Evolutionary conservation across 768 basidiomycete genomes (phyloP), one percentile per base, ranked within the genome.

Genomic region (Pisolithus albus): DNA sequence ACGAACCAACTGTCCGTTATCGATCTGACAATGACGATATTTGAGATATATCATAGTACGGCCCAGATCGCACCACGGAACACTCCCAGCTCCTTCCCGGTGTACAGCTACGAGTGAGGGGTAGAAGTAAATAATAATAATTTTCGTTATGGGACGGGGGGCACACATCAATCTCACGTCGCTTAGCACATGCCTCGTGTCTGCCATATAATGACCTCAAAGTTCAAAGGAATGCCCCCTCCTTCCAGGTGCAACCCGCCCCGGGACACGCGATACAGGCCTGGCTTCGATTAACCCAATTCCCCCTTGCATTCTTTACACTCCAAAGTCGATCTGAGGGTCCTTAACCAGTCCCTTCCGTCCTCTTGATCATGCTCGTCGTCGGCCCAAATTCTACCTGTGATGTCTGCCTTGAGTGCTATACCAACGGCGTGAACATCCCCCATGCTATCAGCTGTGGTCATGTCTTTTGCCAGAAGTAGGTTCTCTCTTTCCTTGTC

Each of bases 371-470:
- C 69, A 88, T 88, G 88, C 77, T 88, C 60, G 78, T 76, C 65
- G 64, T 86, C 64, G 78, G 79, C 59, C 62, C 78, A 54, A 76
- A 76, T 60, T 87, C 86, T 60, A 72, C 73, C 46, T 89, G 86
- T 75, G 86, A 88, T 69, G 77, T 88, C 61, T 89, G 87, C 69
- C 74, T 83, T 58, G 86, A 88, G 58, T 66, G 69, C 30, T 88
- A 83, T 63, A 73, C 72, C 46, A 64, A 64, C 49, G 78, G 77
- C 46, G 57, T 57, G 43, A 82, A 79, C 62, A 72, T 76, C 7
- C 85, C 86, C 47, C 79, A 82, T 60, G 76, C 80, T 46, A 84
- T 88, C 59, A 53, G 73, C 45, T 89, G 87, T 54, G 87, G 87
- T 16, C 86, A 88, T 63, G 78, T 82, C 51, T 86, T 86, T 67